Evolutionary conservation across 768 basidiomycete species (phyloP), one percentile per base, ranked within the genome.

Genomic region (Hortiboletus flavorubellus): DNA sequence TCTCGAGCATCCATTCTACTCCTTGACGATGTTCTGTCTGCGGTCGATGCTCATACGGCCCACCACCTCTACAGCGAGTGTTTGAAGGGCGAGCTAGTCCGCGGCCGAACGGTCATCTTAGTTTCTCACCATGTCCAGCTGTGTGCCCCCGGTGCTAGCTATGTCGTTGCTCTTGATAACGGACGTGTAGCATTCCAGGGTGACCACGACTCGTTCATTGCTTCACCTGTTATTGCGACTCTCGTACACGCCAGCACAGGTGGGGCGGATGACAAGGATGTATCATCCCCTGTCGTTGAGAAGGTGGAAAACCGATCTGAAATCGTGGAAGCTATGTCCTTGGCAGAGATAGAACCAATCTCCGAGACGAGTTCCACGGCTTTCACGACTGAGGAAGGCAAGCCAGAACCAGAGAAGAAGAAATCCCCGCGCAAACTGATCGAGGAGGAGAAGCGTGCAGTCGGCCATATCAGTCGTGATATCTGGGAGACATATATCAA

Each of bases 61-160:
- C 83, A 87, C 59, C 89, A 91, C 72, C 81, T 98, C 43, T 87
- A 87, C 63, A 76, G 83, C 18, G 77, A 91, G 50, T 94, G 92
- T 62, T 75, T 98, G 21, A 77, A 80, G 59, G 93, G 95, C 8
- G 85, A 89, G 45, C 74, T 97, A 40, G 78, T 93, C 67, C 70
- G 74, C n/a, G 85, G 83, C 16, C 79, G 94, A 45, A 97, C 95
- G 1, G 74, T 96, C 46, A 78, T 98, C 43, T 78, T 98, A 23
- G 93, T 97, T 48, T 97, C 95, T 3, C 96, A 99, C 65, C 93
- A 96, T 65, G 89, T 97, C 34, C 89, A 93, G 64, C 78, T 98
- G 5, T 93, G 91, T 64, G 80, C 84, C 3, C 83, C 90, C 1
- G 87, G 83, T 31, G 92, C 95, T 2, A 75, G 73, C 26, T 94